A percentile compares a stretch with the other conserved stretches of the same genome.
Conservation (phyloP, 441 rosid species). For the Arabidopsis hybrid region DNA sequence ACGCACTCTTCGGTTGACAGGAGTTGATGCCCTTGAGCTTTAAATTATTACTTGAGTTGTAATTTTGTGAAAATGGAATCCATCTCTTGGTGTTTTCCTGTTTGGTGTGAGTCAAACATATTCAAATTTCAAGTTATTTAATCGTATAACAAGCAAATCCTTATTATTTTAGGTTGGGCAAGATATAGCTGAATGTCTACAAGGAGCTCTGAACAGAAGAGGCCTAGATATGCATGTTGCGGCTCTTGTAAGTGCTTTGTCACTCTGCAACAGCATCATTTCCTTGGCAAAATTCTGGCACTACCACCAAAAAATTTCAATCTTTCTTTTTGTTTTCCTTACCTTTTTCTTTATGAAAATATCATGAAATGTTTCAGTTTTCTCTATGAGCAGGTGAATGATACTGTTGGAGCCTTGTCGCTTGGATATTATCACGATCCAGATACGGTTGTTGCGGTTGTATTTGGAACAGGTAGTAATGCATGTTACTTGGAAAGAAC, state of each 20-base stretch:
- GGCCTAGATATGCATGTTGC: slow-evolving; percentile 71
- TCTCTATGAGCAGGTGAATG: slow-evolving; percentile 77
- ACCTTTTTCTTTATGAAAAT: background rate
- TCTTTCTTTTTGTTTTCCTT: background rate
- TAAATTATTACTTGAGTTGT: background rate
- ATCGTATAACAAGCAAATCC: background rate
- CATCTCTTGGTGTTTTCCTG: background rate
- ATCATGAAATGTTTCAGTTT: slow-evolving; percentile 7
- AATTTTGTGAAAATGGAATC: slow-evolving; percentile 1
- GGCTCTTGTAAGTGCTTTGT: slow-evolving; percentile 65
- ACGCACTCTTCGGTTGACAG: background rate
- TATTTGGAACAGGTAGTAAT: slow-evolving; percentile 93
- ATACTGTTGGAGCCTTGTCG: slow-evolving; percentile 93
- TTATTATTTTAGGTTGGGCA: slow-evolving; percentile 59
- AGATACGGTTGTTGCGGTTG: slow-evolving; percentile 92
- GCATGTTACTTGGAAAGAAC: slow-evolving; percentile 94
- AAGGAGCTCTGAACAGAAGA: slow-evolving; percentile 60
- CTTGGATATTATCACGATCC: slow-evolving; percentile 87
- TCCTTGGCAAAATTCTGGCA: slow-evolving; percentile 1
- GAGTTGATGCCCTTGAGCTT: no score
- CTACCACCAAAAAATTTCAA: no score
- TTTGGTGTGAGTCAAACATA: background rate
- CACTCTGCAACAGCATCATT: background rate
- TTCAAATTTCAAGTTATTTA: background rate
- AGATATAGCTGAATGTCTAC: slow-evolving; percentile 71